A percentile compares a stretch with the other conserved stretches of the same genome.
phyloP scores from a whole-genome alignment of 129 eudicot species.

The Heracleum sosnowskyi region DNA sequence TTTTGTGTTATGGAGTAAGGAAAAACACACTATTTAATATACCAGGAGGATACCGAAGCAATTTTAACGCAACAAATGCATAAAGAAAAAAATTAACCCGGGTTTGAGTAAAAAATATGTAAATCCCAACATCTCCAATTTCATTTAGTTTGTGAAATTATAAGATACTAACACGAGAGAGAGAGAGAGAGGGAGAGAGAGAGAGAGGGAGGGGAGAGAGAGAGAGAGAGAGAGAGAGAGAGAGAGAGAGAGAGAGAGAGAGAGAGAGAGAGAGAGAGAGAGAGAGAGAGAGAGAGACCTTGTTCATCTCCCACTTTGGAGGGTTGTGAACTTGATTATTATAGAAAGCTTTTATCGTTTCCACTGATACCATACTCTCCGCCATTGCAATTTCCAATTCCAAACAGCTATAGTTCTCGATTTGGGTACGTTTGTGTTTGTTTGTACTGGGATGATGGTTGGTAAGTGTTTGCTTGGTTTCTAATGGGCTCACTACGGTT shows the following conservation, averaged over 20 bases:
- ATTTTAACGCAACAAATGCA: no score
- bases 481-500: no score
- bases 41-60: no score
- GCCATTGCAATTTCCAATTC: slow-evolving; percentile 27
- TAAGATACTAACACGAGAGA: no score
- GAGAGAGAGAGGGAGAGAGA: no score
- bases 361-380: slow-evolving; percentile 40
- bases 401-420: background rate
- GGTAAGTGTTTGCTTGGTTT: no score
- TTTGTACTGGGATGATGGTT: background rate
- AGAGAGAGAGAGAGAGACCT: slow-evolving; percentile 25
- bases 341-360: slow-evolving; percentile 49
- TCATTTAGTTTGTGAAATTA: no score
- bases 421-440: background rate
- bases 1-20: no score
- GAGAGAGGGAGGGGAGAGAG: background rate
- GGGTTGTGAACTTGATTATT: slow-evolving; percentile 54
- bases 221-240: background rate
- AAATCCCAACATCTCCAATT: no score
- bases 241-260: background rate
- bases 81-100: no score
- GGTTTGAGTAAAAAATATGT: no score
- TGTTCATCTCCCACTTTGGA: slow-evolving; percentile 55
- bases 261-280: background rate
- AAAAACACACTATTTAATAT: no score